Conservation (phyloP, 257 asterid species). For the Forsythia suspensa region DNA sequence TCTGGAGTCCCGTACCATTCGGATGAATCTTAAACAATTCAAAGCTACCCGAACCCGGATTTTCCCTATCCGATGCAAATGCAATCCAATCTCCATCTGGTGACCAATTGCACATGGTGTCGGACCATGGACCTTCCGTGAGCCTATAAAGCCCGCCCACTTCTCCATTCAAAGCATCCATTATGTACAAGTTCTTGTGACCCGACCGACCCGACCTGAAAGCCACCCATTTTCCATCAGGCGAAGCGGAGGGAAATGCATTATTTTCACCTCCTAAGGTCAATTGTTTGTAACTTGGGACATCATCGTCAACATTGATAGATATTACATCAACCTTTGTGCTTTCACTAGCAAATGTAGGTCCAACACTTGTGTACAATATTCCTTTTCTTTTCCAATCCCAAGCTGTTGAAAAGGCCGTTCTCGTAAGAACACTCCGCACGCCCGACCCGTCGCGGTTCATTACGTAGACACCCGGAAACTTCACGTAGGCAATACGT, state of each 20-base stretch:
- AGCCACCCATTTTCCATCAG: slow-evolving; percentile 85
- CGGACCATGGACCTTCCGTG: slow-evolving; percentile 80
- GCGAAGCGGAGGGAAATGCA: slow-evolving; percentile 91
- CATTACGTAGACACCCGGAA: slow-evolving; percentile 68
- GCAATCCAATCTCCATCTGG: slow-evolving; percentile 87
- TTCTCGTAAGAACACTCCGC: slow-evolving; percentile 35
- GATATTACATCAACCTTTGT: slow-evolving; percentile 77
- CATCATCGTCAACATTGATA: slow-evolving; percentile 65
- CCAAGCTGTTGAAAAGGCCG: slow-evolving; percentile 78
- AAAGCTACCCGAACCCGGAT: slow-evolving; percentile 80
- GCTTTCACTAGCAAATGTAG: slow-evolving; percentile 62
- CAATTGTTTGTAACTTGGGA: slow-evolving; percentile 42
- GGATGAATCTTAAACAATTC: slow-evolving; percentile 76
- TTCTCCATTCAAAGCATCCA: slow-evolving; percentile 85
- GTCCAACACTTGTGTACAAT: slow-evolving; percentile 80
- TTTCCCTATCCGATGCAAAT: slow-evolving; percentile 76
- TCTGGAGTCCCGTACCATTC: slow-evolving; percentile 73
- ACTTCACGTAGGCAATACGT: slow-evolving; percentile 61
- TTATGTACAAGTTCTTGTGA: slow-evolving; percentile 76
- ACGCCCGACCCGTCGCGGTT: slow-evolving; percentile 76
- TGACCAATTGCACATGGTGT: slow-evolving; percentile 94
- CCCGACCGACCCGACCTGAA: slow-evolving; percentile 88
- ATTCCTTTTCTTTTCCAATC: slow-evolving; percentile 80
- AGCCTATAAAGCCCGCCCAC: slow-evolving; percentile 48
- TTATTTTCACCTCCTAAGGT: slow-evolving; percentile 70